These are phyloP conservation scores for Lenzites betulinus DNA, from an alignment of 768 basidiomycete genomes.

Conservation along the genomic window DNA sequence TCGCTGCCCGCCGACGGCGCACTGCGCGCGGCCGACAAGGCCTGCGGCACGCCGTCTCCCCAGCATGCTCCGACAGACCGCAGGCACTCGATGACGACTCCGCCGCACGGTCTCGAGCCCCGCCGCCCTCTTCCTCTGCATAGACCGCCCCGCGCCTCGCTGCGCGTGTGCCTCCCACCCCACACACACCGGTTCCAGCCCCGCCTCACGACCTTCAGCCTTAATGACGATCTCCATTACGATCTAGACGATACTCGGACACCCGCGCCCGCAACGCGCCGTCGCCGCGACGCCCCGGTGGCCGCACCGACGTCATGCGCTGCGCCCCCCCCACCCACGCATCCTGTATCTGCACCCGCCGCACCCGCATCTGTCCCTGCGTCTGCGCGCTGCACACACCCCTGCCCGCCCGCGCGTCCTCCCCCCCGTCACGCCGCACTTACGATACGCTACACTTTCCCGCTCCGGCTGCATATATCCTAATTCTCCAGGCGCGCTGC, in stretches of 20 bases:
- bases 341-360: background rate
- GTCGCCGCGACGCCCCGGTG: background rate
- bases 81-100: slow-evolving; percentile 3
- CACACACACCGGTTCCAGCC: background rate
- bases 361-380: background rate
- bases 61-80: slow-evolving; percentile 3
- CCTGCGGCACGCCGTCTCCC: background rate
- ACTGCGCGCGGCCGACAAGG: background rate
- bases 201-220: slow-evolving; percentile 12
- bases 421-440: background rate
- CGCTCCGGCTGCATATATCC: slow-evolving; percentile 21
- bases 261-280: background rate
- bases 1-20: background rate
- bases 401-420: background rate
- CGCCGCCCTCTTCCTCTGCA: slow-evolving; percentile 1
- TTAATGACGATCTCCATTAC: slow-evolving; percentile 20
- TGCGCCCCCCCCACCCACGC: background rate
- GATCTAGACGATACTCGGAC: slow-evolving; percentile 17
- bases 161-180: background rate
- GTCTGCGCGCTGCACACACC: background rate
- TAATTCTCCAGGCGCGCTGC: slow-evolving; percentile 10
- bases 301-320: slow-evolving; percentile 4
- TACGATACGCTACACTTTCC: slow-evolving; percentile 12
- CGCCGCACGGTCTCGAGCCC: background rate
- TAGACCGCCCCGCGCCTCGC: slow-evolving; percentile 9